Evolutionary conservation across 1,139 yeast genomes (phyloP), one percentile per base, ranked within the genome.

Genomic region (Candida sanyaensis): DNA sequence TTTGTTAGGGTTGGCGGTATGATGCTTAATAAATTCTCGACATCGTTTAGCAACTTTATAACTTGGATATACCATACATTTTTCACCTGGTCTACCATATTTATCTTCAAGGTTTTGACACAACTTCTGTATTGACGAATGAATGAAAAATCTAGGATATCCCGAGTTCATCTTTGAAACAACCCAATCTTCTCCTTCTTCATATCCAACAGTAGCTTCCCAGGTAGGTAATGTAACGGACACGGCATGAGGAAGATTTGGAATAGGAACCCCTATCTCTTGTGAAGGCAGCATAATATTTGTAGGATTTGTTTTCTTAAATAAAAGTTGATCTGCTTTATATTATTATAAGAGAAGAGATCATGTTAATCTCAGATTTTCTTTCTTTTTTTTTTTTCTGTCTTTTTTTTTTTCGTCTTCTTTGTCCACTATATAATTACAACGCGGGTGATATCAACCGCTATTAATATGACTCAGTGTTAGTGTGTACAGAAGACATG

Each of bases 161-260:
- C 97, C 98, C 2, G 93, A 82, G 48, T 75, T 75, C 95, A 92
- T 87, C 62, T 83, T 82, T 43, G 75, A 69, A n/a, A 85, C 83
- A 5, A 92, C 92, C 89, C 93, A 86, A 17, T 79, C 84, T 60
- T 87, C 83, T 9, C 96, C 96, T 66, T 88, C 95, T 65, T 92
- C 97, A 61, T 92, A 92, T 5, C 90, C 97, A 3, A 92, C 88
- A 10, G 88, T 88, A 33, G 96, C 91, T 45, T 83, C 88, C 97
- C 97, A 92, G 0, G 96, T 88, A 5, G 98, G 98, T 42, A 92
- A 75, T 0, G 96, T 87, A 43, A 92, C 97, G 8, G 96, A 88
- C 1, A 92, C 96, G 0, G 97, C 97, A 65, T 92, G 98, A 5
- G 86, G 84, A 0, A 96, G 86, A 62, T 90, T 86, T 9, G 98